Base-by-base conservation (phyloP, 331 rosid species). In the Malus hybrid region DNA sequence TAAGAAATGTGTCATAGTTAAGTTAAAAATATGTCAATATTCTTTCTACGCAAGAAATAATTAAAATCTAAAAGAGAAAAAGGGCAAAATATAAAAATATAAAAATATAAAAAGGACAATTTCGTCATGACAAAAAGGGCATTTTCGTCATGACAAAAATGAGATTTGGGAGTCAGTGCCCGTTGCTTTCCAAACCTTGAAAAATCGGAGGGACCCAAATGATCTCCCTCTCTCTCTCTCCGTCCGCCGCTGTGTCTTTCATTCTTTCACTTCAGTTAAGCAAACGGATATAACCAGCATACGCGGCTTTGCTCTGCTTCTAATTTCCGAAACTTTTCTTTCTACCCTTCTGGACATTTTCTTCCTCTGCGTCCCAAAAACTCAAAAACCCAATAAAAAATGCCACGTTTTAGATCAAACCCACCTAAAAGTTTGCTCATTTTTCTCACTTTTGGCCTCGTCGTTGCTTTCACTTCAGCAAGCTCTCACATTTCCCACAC, bases 361-460 rank as follows among this genome's bases (percentile, higher is more conserved):
- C 20, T 74, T 55, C 7, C 4, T 11, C 48, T 65, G n/a, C 44
- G 19, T 54, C 48, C 42, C 69, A 24, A 11, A 69, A 69, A 63
- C 59, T 44, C 74, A 24, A 7, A 69, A 62, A 11, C 73, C 67
- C 34, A 52, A 20, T 36, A 12, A 42, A 82, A 73, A 36, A 69
- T 78, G 83, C 31, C 55, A 18, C 14, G 28, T 50, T 57, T 69
- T 57, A 67, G 69, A 74, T 77, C 77, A 27, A 66, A 67, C 75
- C 64, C 74, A 46, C 68, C 69, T 28, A 33, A 55, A 67, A 74
- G 6, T 6, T 15, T 39, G 39, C 39, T 77, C 24, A 62, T 79
- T 73, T 27, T 71, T 31, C 69, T 54, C 63, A 18, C 75, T 46
- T 12, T 83, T 27, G 15, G 3, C 22, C 48, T 74, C 62, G 20